Base-by-base conservation (phyloP, 2,329 filamentous ascomycete species). In the Grosmannia penicillata region DNA sequence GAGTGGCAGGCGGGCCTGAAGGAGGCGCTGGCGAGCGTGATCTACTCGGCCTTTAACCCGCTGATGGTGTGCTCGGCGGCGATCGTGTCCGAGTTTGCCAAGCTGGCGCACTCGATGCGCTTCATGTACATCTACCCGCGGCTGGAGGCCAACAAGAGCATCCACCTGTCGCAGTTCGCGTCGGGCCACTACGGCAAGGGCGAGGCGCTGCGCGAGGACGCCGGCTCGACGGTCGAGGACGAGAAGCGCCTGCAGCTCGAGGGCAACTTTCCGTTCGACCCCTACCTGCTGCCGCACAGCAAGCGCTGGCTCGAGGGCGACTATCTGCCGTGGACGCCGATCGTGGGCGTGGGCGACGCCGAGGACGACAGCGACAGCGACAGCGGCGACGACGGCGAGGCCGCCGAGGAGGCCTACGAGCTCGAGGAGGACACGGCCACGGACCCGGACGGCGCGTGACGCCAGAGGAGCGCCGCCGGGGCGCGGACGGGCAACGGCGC, bases 251-350 rank as follows among this genome's bases (percentile, higher is more conserved):
- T 89, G 51, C 80, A 94, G 56, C 70, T 98, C 2, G 87, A 96
- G 49, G 82, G 86, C 0, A 95, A 93, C 56, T 98, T 96, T 52
- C 91, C 91, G 0, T 98, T 98, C 52, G 91, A 98, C 54, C 93
- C 93, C 3, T 98, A 96, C 56, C 81, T 89, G 51, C 65, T 98
- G 36, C 87, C 87, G 1, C 66, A 76, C 48, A 95, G 87, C 56
- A 85, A 82, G 57, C 71, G 76, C 42, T 96, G 91, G 93, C 62
- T 98, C 11, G 80, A 86, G 45, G 70, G 73, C 17, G 81, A 93
- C 53, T 95, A 94, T 52, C 70, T 89, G 23, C 68, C 78, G 36
- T 95, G 85, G 82, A 73, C 74, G 45, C 71, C 77, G 6, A 73
- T 93, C 26, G 75, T 77, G 1, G 83, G 82, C 0, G 59, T 86